Evolutionary conservation across 2,329 filamentous ascomycete species (phyloP).

Genomic region (Huntiella abstrusa): DNA sequence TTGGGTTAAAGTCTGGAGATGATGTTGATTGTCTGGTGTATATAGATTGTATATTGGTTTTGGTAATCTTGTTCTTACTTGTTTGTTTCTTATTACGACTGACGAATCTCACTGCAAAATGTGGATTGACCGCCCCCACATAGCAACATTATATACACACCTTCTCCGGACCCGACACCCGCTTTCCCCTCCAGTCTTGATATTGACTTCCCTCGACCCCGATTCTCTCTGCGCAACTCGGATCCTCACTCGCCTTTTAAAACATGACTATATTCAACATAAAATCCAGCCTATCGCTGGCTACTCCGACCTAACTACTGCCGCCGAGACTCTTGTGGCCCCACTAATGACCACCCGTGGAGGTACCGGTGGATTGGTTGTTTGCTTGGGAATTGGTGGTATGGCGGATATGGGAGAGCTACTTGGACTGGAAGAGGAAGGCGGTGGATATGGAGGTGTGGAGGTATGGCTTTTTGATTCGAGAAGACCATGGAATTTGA

Average conservation of each 20-base stretch:
- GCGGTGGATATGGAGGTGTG: conserved; percentile 58
- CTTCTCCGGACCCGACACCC: conserved; percentile 73
- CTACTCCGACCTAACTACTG: conserved; percentile 71
- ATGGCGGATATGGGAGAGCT: conserved; percentile 72
- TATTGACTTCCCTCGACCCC: conserved; percentile 84
- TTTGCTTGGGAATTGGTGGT: conserved; percentile 84
- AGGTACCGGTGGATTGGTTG: conserved; percentile 70
- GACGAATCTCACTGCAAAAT: conserved; percentile 29
- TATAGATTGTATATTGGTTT: too few relatives aligned
- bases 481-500: conserved; percentile 81
- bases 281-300: conserved; percentile 92
- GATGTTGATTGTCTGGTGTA: too few relatives aligned
- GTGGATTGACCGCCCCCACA: conserved; percentile 82
- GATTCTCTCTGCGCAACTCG: conserved; percentile 91
- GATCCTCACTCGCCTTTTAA: conserved; percentile 81
- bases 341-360: conserved; percentile 77
- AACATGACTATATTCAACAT: conserved; percentile 92
- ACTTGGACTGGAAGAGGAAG: conserved; percentile 48
- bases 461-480: conserved; percentile 92
- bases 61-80: too few relatives aligned
- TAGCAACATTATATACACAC: conserved; percentile 81
- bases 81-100: too few relatives aligned
- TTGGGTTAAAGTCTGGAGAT: too few relatives aligned
- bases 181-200: conserved; percentile 74
- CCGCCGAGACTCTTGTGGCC: conserved; percentile 57